These are phyloP conservation scores for Phytophthora palmivora DNA, from an alignment of 352 stramenopile genomes.

Conservation along the genomic window DNA sequence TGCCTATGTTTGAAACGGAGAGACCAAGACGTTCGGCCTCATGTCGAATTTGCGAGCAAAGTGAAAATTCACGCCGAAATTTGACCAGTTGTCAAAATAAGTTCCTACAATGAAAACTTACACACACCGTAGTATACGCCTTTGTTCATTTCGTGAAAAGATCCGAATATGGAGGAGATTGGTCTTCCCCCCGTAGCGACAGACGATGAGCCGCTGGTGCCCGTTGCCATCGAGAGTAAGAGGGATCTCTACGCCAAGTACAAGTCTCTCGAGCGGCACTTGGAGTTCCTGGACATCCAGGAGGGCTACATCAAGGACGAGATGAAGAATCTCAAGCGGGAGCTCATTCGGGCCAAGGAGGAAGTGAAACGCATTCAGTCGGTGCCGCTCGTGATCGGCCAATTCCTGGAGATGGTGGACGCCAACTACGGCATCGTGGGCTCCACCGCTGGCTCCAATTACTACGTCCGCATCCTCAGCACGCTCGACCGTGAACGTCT, in stretches of 20 bases:
- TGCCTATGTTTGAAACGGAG: conserved; percentile 79
- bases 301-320: conserved; percentile 99
- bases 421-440: conserved; percentile 99
- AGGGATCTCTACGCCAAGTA: conserved; percentile 82
- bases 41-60: conserved; percentile 60
- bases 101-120: too few species aligned
- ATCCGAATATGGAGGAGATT: conserved; percentile 70
- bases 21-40: conserved; percentile 72
- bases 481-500: conserved; percentile 99
- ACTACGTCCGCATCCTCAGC: conserved; percentile 98
- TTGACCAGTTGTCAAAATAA: too few species aligned
- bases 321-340: conserved; percentile 99
- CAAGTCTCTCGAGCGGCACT: conserved; percentile 80
- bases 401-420: conserved; percentile 99
- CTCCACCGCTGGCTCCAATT: conserved; percentile 98
- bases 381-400: conserved; percentile 99
- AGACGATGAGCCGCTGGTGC: conserved; percentile 66
- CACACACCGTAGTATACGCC: too few species aligned
- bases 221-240: conserved; percentile 64
- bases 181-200: conserved; percentile 41
- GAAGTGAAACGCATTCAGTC: conserved; percentile 99
- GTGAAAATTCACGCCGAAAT: conserved; percentile 55
- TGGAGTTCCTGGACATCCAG: conserved; percentile 90
- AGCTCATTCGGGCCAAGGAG: conserved; percentile 99
- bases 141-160: too few species aligned